phyloP scores from a whole-genome alignment of 73 alveolate species.

The Diophrys appendiculata region DNA sequence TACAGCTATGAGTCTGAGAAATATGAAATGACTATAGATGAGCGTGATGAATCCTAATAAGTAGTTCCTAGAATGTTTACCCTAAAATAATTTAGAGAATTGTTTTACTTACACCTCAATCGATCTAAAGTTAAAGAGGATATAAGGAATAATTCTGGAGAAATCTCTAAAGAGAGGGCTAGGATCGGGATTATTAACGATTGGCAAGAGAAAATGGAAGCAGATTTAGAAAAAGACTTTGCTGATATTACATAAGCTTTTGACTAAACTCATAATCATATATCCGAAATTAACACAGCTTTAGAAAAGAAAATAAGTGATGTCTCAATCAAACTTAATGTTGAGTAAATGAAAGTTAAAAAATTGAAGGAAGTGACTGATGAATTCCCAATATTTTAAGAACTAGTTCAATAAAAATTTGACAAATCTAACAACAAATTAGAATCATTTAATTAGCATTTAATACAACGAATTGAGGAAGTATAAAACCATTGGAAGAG shows the following conservation, averaged over 20 bases:
- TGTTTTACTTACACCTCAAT: not conserved
- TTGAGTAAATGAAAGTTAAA: not conserved
- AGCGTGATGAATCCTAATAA: not conserved
- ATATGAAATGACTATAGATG: not conserved
- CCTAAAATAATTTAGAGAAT: not conserved
- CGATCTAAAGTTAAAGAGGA: not conserved
- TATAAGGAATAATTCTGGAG: not conserved
- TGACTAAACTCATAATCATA: not conserved
- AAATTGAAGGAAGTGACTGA: slow-evolving; percentile 15
- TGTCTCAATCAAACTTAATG: not conserved
- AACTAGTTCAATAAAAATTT: slow-evolving; percentile 1
- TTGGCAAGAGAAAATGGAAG: not conserved
- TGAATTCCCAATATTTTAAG: slow-evolving; percentile 18
- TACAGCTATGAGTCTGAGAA: not conserved
- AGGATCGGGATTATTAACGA: not conserved
- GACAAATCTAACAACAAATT: not conserved
- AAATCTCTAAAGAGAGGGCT: not conserved
- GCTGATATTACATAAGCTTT: not conserved
- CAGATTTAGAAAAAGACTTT: not conserved
- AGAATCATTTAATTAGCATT: not conserved
- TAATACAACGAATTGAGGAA: not conserved
- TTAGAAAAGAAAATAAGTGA: not conserved
- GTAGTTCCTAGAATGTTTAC: not conserved
- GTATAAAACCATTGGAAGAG: not conserved
- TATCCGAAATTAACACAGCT: not conserved